Evolutionary conservation across 441 rosid genomes (phyloP).

Genomic region (Erodium moschatum): DNA sequence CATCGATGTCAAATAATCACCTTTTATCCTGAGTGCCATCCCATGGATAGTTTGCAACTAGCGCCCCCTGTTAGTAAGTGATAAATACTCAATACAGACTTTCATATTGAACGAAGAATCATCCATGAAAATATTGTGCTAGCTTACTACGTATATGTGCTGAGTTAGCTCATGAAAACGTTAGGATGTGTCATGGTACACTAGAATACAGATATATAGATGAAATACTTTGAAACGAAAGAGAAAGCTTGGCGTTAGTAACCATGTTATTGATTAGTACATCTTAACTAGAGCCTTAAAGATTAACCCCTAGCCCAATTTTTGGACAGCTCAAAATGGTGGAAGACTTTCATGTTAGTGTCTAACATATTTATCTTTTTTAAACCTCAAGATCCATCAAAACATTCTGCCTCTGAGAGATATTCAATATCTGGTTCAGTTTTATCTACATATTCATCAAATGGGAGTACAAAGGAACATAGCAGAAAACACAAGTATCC

Average conservation of each 20-base stretch:
- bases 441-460: slow-evolving; percentile 1
- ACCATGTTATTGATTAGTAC: neutral
- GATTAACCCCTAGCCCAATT: neutral
- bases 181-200: neutral
- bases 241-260: neutral
- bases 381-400: neutral
- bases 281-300: neutral
- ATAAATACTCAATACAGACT: slow-evolving; percentile 9
- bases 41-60: slow-evolving; percentile 98
- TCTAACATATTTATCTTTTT: neutral
- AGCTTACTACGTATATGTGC: neutral
- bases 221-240: neutral
- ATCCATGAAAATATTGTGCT: neutral
- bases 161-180: neutral
- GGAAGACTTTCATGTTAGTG: neutral
- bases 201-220: neutral
- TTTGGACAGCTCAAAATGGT: neutral
- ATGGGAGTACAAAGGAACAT: neutral
- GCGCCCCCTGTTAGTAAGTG: slow-evolving; percentile 66
- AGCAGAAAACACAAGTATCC: neutral
- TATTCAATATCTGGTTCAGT: neutral
- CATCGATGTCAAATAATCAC: slow-evolving; percentile 27
- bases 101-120: neutral
- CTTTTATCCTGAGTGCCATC: slow-evolving; percentile 75
- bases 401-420: neutral